A percentile compares a stretch with the other conserved stretches of the same genome.
These are phyloP conservation scores for barley (Hordeum vulgare) DNA, from an alignment of 176 grass and related monocot species.

Conservation along the genomic window MorexV3_pseudomolecules_assembly NC_058521.1:535224284-535224783, in stretches of 20 bases:
- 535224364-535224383: background rate
- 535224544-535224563: background rate
- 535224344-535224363: background rate
- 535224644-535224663: background rate
- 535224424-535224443: background rate
- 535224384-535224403: background rate
- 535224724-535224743: background rate
- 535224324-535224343: background rate
- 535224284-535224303: no score
- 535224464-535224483: background rate
- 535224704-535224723: background rate
- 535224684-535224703: background rate
- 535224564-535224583: background rate
- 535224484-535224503: background rate
- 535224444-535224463: background rate
- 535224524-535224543: background rate
- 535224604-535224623: background rate
- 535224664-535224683: background rate
- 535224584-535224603: background rate
- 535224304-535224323: no score
- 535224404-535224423: background rate
- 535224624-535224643: background rate
- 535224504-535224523: background rate
- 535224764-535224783: conserved; percentile 4
- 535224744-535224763: conserved; percentile 11